Percentiles rank a stretch among this genome's conserved stretches.
phyloP scores from a whole-genome alignment of 345 rosid species.

The Clausena lansium region DNA sequence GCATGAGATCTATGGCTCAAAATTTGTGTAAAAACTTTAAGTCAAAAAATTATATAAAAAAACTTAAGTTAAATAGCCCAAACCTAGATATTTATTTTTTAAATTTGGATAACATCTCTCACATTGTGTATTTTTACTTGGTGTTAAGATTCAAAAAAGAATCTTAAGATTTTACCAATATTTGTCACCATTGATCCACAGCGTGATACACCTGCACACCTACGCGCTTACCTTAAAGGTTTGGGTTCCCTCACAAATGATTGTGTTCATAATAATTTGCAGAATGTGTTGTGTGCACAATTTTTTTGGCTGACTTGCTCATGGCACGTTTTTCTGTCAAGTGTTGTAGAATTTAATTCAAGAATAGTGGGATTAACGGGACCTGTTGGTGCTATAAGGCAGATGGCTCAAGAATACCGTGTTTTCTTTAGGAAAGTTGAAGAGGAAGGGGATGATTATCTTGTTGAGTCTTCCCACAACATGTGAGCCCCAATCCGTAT shows the following conservation, averaged over 20 bases:
- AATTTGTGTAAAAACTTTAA: no score
- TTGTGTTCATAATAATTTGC: background rate
- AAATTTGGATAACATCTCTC: constrained; percentile 14
- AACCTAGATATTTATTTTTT: background rate
- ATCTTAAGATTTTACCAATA: constrained; percentile 61
- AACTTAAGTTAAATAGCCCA: no score
- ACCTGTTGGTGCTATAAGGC: constrained; percentile 56
- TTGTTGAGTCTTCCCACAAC: constrained; percentile 77
- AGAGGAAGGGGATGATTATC: constrained; percentile 89
- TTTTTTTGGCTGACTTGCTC: constrained; percentile 15
- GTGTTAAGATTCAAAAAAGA: constrained; percentile 50
- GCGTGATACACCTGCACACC: constrained; percentile 76
- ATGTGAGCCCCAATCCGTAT: constrained; percentile 40
- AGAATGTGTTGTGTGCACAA: background rate
- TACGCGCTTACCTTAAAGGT: constrained; percentile 79
- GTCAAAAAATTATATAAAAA: no score
- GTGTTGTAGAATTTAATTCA: constrained; percentile 68
- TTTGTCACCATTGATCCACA: constrained; percentile 92
- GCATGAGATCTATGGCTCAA: no score
- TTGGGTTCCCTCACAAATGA: constrained; percentile 7
- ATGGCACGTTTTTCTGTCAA: constrained; percentile 8
- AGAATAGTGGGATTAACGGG: constrained; percentile 80
- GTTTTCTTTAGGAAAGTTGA: constrained; percentile 76
- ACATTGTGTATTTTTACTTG: constrained; percentile 28
- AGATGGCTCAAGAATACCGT: constrained; percentile 86